Base-by-base conservation (phyloP, 2,329 filamentous ascomycete species). In the Neobulgaria alba region DNA sequence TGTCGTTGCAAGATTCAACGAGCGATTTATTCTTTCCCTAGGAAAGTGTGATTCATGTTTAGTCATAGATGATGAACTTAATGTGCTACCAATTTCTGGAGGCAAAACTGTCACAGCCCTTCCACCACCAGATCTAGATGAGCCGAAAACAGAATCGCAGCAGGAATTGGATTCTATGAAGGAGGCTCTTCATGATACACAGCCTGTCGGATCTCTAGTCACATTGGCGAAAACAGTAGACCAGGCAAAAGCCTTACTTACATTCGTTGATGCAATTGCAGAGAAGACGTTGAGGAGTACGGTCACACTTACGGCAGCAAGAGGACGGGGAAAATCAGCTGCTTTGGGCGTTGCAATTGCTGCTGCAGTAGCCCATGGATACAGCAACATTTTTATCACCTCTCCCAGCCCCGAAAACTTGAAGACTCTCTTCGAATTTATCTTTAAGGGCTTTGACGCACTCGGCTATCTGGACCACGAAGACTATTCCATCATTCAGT, bases 311-410 rank as follows among this genome's bases (percentile, higher is more conserved):
- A 98, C 92, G 9, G 92, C 92, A 14, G 90, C 83, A 29, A 80
- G 92, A 78, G 92, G 92, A 63, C 82, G 92, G 56, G 92, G 92
- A 65, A 98, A 98, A 66, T 98, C 92, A 15, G 93, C 92, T 14
- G 92, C 92, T 18, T 75, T 98, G 56, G 92, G 92, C 65, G 82
- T 98, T 38, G 88, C 92, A 3, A 84, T 98, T 32, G 92, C 92
- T 3, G 88, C 92, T 2, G 93, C 93, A 1, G 77, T 98, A 33
- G 90, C 92, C 1, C 85, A 96, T 59, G 92, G 92, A 18, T 98
- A 98, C 65, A 95, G 88, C 69, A 98, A 98, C 63, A 95, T 98
- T 56, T 98, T 98, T 66, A 95, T 98, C 60, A 98, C 92, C 1
- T 96, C 90, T 1, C 90, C 90, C 0, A 95, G 87, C 46, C 92